Evolutionary conservation across 2,329 filamentous ascomycete genomes (phyloP), one percentile per base, ranked within the genome.

Genomic region (Beauveria rudraprayagi): DNA sequence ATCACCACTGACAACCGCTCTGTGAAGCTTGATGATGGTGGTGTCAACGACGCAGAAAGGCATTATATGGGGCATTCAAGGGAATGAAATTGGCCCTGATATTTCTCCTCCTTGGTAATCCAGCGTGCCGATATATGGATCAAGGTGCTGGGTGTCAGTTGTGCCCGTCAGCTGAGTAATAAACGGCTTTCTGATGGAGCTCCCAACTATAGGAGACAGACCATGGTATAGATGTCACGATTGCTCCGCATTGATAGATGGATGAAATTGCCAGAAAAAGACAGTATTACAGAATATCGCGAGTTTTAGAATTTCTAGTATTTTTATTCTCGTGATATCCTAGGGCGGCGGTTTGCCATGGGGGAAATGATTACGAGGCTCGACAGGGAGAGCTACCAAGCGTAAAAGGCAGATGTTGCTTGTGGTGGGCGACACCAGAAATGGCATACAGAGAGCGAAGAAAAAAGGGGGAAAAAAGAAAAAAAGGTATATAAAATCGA

Each of bases 111-210:
- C 3, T n/a, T 47, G 53, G 28, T 28, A 2, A 22, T 34, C n/a
- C 26, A 37, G 53, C 26, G 40, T 5, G 26, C 52, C 40, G 40
- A 7, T 55, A 22, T 24, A 24, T 5, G 53, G 41, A 47, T 10
- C 4, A 56, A 16, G n/a, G n/a, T 56, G 17, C 19, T 47, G 41
- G 28, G 17, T 17, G 54, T 6, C 53, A 22, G 26, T 19, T 28
- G 22, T 43, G 22, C 37, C 28, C 17, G 54, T 56, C 34, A 56
- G 54, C 54, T 56, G 54, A 56, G 54, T 56, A 46, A 56, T 56
- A 37, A 56, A 56, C 54, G 41, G 54, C 22, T 34, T 26, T 46
- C 17, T n/a, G 28, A 47, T 56, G 54, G 51, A 14, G 37, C 34
- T 16, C 5, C 10, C 2, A 22, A 22, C 22, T 16, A 17, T 9